phyloP scores from a whole-genome alignment of 2,329 filamentous ascomycete species.

The Pochonia chlamydosporia region DNA sequence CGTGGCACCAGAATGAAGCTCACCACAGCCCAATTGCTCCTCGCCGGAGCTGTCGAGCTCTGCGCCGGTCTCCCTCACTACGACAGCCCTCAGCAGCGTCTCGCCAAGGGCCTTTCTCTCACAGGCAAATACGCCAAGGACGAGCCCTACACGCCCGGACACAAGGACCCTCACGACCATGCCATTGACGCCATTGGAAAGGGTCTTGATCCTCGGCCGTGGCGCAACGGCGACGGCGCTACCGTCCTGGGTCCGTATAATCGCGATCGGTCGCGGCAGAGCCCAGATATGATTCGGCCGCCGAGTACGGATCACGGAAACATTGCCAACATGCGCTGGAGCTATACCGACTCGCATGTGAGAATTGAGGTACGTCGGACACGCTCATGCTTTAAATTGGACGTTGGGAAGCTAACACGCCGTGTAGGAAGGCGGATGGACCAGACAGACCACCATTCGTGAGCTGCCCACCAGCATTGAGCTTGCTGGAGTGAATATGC shows the following conservation, averaged over 20 bases:
- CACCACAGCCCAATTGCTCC: slow-evolving; percentile 18
- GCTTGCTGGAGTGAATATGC: slow-evolving; percentile 73
- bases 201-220: slow-evolving; percentile 59
- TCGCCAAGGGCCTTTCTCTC: slow-evolving; percentile 43
- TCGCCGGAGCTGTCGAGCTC: slow-evolving; percentile 17
- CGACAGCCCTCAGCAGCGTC: slow-evolving; percentile 50
- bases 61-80: slow-evolving; percentile 24
- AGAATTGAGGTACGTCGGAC: slow-evolving; percentile 49
- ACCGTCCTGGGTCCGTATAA: slow-evolving; percentile 67
- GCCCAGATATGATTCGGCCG: slow-evolving; percentile 65
- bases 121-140: slow-evolving; percentile 32
- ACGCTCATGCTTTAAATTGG: neutral
- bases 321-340: slow-evolving; percentile 68
- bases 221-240: slow-evolving; percentile 57
- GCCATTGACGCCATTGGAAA: slow-evolving; percentile 56
- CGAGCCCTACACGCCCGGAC: slow-evolving; percentile 53
- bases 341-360: slow-evolving; percentile 58
- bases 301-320: slow-evolving; percentile 68
- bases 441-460: slow-evolving; percentile 63
- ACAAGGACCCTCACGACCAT: slow-evolving; percentile 56
- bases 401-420: no score
- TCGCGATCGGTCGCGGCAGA: slow-evolving; percentile 59
- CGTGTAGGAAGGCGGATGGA: slow-evolving; percentile 66
- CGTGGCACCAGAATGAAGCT: slow-evolving; percentile 19
- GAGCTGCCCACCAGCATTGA: slow-evolving; percentile 62